Conservation (phyloP, 495 filamentous ascomycete species). For the Penicillium arizonense region DNA sequence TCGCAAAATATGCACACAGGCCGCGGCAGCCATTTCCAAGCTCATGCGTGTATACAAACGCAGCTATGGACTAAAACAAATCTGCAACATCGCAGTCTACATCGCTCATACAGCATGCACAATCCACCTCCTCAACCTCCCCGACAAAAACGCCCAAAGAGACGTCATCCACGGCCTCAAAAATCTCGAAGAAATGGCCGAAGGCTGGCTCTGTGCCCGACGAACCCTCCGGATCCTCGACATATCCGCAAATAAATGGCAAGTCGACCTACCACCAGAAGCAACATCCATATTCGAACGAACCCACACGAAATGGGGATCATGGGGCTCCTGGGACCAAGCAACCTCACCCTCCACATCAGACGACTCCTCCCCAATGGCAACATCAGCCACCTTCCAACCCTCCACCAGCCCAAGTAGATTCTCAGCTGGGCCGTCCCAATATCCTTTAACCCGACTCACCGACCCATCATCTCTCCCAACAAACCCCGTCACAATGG, state of each 20-base stretch:
- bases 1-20: slow-evolving; percentile 84
- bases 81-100: slow-evolving; percentile 94
- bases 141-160: slow-evolving; percentile 81
- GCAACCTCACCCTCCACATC: slow-evolving; percentile 35
- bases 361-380: slow-evolving; percentile 22
- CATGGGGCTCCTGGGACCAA: slow-evolving; percentile 46
- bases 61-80: slow-evolving; percentile 84
- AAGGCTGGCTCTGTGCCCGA: slow-evolving; percentile 88
- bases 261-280: slow-evolving; percentile 80
- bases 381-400: slow-evolving; percentile 7
- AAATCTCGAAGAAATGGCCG: slow-evolving; percentile 92
- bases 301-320: slow-evolving; percentile 55
- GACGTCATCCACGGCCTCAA: slow-evolving; percentile 90
- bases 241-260: slow-evolving; percentile 84
- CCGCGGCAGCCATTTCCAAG: slow-evolving; percentile 85
- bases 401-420: slow-evolving; percentile 16
- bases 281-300: slow-evolving; percentile 70
- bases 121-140: slow-evolving; percentile 89
- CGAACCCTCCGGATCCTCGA: slow-evolving; percentile 82
- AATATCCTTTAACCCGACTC: slow-evolving; percentile 5
- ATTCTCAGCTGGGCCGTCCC: slow-evolving; percentile 16
- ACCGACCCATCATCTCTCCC: slow-evolving; percentile 8
- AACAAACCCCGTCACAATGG: slow-evolving; percentile 6
- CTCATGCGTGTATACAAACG: slow-evolving; percentile 91
- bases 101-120: slow-evolving; percentile 92